Evolutionary conservation across 306 rosid species (phyloP), one percentile per base, ranked within the genome.

Genomic region (Luffa aegyptiaca): DNA sequence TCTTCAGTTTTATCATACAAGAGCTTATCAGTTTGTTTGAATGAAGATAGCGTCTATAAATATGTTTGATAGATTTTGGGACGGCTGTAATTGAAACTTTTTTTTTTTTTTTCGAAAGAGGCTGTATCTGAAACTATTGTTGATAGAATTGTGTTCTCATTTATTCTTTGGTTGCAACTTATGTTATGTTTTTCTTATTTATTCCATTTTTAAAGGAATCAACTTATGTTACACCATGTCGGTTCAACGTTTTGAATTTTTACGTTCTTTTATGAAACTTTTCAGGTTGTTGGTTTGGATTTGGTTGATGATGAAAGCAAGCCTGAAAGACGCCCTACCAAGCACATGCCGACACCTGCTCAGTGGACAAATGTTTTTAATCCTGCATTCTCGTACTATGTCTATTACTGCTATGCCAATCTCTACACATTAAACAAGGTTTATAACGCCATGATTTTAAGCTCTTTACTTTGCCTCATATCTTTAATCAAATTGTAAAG

Each of bases 321-420:
- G 82, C 97, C 98, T 68, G 97, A 94, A 88, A 88, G 98, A 74
- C 96, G 98, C n/a, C 97, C 98, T 8, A 94, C 98, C 78, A 94
- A 92, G 83, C 98, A 95, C 90, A 95, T 95, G 98, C 98, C 93
- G 12, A 95, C 97, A 5, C 98, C 98, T 79, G 90, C 91, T 71
- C 97, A 95, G 62, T 95, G 98, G 98, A 95, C 93, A 44, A 95
- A 95, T 63, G 93, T 90, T 35, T 95, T 92, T 86, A 95, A 95
- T 88, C 98, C 98, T 0, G 98, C 98, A 83, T 95, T 62, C 89
- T 95, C 98, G 31, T 95, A 95, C 82, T 95, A 95, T 72, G 93
- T 87, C 78, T 95, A 95, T 84, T 95, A 95, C 87, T 95, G 98
- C 81, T 95, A 95, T 78, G 98, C 98, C 78, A 95, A 95, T 84